Evolutionary conservation across 2,329 filamentous ascomycete genomes (phyloP), one percentile per base, ranked within the genome.

Genomic region (Xylaria sp.): DNA sequence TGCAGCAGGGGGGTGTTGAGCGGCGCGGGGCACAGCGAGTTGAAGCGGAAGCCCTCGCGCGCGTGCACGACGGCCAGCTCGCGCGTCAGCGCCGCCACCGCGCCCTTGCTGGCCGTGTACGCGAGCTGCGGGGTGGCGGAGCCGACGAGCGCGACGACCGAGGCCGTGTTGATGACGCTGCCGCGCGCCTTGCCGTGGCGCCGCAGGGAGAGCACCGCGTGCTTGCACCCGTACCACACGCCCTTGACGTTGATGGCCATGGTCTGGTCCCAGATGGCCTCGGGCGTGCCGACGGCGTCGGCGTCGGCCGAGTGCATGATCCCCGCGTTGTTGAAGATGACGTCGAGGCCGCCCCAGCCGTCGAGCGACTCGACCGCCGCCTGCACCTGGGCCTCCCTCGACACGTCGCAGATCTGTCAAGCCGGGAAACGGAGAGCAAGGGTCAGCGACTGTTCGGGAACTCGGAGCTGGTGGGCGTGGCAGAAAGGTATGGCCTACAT

Each of bases 241-340:
- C 92, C 92, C 83, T 97, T 97, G 73, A 96, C 92, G 74, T 97
- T 97, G 79, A 96, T 95, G 71, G 85, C 87, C 58, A 96, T 91
- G 4, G 92, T 97, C 63, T 96, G 77, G 68, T 97, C 91, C 92
- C 92, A 97, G 78, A 97, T 92, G 66, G 85, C 86, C 77, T 96
- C 91, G 46, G 90, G 87, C 1, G 92, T 96, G 71, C 88, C 84
- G 71, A 95, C 78, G 44, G 92, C 91, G 72, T 91, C 87, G 68
- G 84, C 87, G 72, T 92, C 89, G 52, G 88, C 80, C 44, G 85
- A 87, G 76, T 96, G 92, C 92, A 97, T 97, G 74, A 97, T 97
- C 50, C 92, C 92, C 20, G 92, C 92, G 72, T 97, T 97, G 85
- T 97, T 97, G 86, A 96, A 97, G 66, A 96, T 90, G 69, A 96